Evolutionary conservation across 2,329 filamentous ascomycete species (phyloP), one percentile per base, ranked within the genome.

Genomic region (Penicillium sp.): DNA sequence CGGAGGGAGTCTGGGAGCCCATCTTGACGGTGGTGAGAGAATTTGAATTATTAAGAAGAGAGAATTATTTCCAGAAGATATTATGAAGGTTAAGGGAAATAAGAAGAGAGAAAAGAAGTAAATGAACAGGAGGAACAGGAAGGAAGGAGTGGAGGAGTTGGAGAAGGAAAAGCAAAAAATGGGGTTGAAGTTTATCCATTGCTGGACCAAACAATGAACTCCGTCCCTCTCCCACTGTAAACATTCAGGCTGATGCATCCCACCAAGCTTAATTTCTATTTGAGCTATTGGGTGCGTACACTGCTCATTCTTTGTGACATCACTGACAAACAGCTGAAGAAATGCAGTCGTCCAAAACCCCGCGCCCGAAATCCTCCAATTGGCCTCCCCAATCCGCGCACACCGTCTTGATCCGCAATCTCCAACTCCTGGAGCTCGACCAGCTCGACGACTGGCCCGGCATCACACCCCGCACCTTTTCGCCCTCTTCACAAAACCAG

Each of bases 341-440:
- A 53, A 62, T 62, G 62, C 51, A 62, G 44, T 52, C 56, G 56
- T 67, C 46, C 56, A 79, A 73, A 69, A 64, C 67, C 53, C 69
- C 69, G 48, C 71, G 74, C 45, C 69, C 72, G 45, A 76, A 73
- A 64, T 65, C 74, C 21, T 58, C 74, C 51, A 70, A 68, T 58
- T 82, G 78, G 73, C 67, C 73, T 21, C 74, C 79, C 46, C 80
- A 84, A 17, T 84, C 84, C 17, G 83, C 88, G 69, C 72, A 90
- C 41, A 77, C 83, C 17, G 82, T 93, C 11, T 95, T 97, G 74
- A 81, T 97, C 56, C 92, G 90, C 41, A 97, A 96, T 73, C 78
- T 97, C 46, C 90, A 89, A 45, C 85, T 98, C 3, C 84, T 99
- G 29, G 88, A 96, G 70, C 85, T 98, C 31, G 91, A 97, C 71